Percentiles rank a stretch among this genome's conserved stretches.
phyloP scores from a whole-genome alignment of 192 early-diverging fungal species.

The Ambispora gerdemannii region DNA sequence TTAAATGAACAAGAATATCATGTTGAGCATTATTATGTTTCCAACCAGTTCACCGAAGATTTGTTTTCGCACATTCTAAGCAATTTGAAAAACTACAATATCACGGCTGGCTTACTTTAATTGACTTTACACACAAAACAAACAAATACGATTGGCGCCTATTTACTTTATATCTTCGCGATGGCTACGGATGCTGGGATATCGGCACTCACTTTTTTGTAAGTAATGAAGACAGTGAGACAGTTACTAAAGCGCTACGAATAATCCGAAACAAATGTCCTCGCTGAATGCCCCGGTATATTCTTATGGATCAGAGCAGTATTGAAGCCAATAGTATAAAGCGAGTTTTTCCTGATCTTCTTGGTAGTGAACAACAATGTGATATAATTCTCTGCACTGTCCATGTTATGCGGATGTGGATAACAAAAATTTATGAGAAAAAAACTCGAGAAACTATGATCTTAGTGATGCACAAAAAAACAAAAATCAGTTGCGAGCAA shows the following conservation, averaged over 20 bases:
- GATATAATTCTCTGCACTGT: slow-evolving; percentile 28
- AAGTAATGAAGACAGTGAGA: slow-evolving; percentile 6
- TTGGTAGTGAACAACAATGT: slow-evolving; percentile 12
- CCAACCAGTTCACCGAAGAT: background rate
- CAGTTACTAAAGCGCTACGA: slow-evolving; percentile 24
- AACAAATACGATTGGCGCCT: slow-evolving; percentile 30
- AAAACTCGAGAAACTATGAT: slow-evolving; percentile 6
- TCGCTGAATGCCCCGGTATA: slow-evolving; percentile 16
- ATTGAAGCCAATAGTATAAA: slow-evolving; percentile 25
- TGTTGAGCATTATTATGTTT: background rate
- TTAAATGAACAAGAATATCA: slow-evolving; percentile 11
- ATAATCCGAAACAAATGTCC: slow-evolving; percentile 11
- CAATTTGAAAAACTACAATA: slow-evolving; percentile 21
- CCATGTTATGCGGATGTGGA: slow-evolving; percentile 33
- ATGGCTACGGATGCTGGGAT: slow-evolving; percentile 28
- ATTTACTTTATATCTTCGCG: slow-evolving; percentile 28
- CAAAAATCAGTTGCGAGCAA: slow-evolving; percentile 5
- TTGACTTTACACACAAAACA: slow-evolving; percentile 30
- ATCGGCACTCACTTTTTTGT: slow-evolving; percentile 32
- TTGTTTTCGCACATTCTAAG: slow-evolving; percentile 15
- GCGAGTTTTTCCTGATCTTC: slow-evolving; percentile 8
- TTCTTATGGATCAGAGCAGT: slow-evolving; percentile 27
- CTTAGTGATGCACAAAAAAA: slow-evolving; percentile 10
- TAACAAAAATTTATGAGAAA: slow-evolving; percentile 14
- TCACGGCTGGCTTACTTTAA: slow-evolving; percentile 30